Evolutionary conservation across 306 rosid species (phyloP).

Genomic region (Vachellia collinsii): DNA sequence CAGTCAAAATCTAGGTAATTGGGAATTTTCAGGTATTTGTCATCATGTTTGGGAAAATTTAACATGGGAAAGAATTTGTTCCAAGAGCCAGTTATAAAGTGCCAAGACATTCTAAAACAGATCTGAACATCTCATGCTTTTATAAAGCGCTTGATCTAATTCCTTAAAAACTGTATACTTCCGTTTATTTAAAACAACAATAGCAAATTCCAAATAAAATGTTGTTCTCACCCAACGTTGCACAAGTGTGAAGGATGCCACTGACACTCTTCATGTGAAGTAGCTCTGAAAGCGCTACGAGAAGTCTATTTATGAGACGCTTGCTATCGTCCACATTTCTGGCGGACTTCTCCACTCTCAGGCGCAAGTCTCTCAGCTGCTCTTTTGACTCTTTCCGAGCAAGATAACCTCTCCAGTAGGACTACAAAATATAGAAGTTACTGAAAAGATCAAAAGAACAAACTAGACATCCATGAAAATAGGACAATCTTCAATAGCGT

Average conservation of each 20-base stretch:
- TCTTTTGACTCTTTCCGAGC: conserved; percentile 65
- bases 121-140: not conserved
- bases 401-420: conserved; percentile 82
- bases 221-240: conserved; percentile 69
- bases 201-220: conserved; percentile 15
- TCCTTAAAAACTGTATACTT: not conserved
- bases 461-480: conserved; percentile 1
- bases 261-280: conserved; percentile 62
- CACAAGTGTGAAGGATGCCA: conserved; percentile 75
- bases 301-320: conserved; percentile 77
- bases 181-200: not conserved
- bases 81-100: not conserved
- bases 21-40: not conserved
- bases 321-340: conserved; percentile 80
- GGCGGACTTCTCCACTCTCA: conserved; percentile 69
- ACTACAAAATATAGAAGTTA: conserved; percentile 45
- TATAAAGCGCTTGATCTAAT: not conserved
- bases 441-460: conserved; percentile 8
- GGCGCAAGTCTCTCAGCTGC: conserved; percentile 69
- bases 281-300: conserved; percentile 62
- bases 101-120: not conserved
- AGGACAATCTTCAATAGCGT: conserved; percentile 11
- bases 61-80: not conserved
- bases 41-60: not conserved
- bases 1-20: too few relatives aligned